Base-by-base conservation (phyloP, 805 yeast species). In the Candida corydali region DNA sequence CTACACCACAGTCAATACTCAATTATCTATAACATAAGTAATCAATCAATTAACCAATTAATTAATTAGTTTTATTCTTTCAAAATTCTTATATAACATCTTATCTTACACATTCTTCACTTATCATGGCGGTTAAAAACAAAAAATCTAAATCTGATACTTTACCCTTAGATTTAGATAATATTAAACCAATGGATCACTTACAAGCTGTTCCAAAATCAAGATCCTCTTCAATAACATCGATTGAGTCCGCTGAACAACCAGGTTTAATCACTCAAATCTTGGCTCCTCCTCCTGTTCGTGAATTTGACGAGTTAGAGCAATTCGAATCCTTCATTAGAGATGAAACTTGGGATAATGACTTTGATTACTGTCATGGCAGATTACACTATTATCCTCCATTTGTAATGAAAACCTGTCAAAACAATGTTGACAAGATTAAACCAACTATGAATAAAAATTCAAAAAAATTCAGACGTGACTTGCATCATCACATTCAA, bases 331-430 rank as follows among this genome's bases (percentile, higher is more conserved):
- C 70, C 17, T 83, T 67, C 55, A 64, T 83, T 41, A 71, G 78
- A 51, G 85, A 80, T 53, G 89, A 82, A 52, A 76, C 83, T 3
- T 81, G 85, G 73, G 89, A 82, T 56, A 79, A 82, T 43, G 89
- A 83, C 41, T 79, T 74, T 47, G 85, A 78, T 52, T 73, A 78
- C 49, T 63, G 80, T 46, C 83, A 81, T 52, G 84, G 85, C 25
- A 80, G 75, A 43, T 63, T 82, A 42, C 68, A 66, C 34, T 83
- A 83, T 59, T 69, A 76, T 51, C 93, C 93, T 15, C 91, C 91
- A 34, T 83, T 83, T 54, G 75, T 83, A 32, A 46, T 81, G 55
- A 73, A 74, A 44, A 82, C 78, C 39, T 73, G 80, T 42, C 85
- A 80, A 45, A 76, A 79, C 39, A 78, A 82, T 51, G 76, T 79